These are phyloP conservation scores for Botryosphaeria agaves DNA, from an alignment of 2,329 filamentous ascomycete genomes.

Conservation along the genomic window DNA sequence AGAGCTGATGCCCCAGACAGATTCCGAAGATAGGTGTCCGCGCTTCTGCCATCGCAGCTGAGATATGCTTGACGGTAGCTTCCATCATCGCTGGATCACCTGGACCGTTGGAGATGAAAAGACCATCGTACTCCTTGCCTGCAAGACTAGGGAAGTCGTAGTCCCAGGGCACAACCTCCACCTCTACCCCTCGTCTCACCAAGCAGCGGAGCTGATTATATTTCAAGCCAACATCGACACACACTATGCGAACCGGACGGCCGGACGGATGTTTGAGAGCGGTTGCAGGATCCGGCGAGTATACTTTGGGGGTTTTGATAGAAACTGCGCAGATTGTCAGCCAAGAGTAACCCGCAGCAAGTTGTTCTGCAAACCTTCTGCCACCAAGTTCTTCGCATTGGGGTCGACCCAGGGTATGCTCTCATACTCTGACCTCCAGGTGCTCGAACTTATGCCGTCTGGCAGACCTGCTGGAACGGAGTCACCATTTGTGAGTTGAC, in stretches of 20 bases:
- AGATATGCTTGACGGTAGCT: slow-evolving; percentile 62
- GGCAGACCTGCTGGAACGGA: slow-evolving; percentile 9
- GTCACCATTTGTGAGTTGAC: slow-evolving; percentile 23
- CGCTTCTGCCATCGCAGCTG: slow-evolving; percentile 57
- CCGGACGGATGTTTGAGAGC: slow-evolving; percentile 78
- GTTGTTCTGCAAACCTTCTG: slow-evolving; percentile 64
- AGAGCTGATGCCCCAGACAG: slow-evolving; percentile 84
- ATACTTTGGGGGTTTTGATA: slow-evolving; percentile 70
- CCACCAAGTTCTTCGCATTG: slow-evolving; percentile 82
- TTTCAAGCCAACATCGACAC: slow-evolving; percentile 94
- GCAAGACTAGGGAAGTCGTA: slow-evolving; percentile 69
- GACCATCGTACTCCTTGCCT: slow-evolving; percentile 77
- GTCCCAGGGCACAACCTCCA: slow-evolving; percentile 90
- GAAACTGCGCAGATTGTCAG: slow-evolving; percentile 48
- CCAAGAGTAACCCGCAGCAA: slow-evolving; percentile 1
- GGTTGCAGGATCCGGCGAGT: slow-evolving; percentile 52
- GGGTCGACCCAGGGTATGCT: slow-evolving; percentile 78
- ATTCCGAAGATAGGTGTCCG: slow-evolving; percentile 88
- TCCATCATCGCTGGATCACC: slow-evolving; percentile 83
- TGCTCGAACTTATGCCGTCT: slow-evolving; percentile 11
- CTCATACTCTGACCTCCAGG: slow-evolving; percentile 50
- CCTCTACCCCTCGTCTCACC: slow-evolving; percentile 77
- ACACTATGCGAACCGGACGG: slow-evolving; percentile 70
- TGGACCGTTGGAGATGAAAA: slow-evolving; percentile 96
- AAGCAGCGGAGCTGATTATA: slow-evolving; percentile 96